Conservation (phyloP, 2,329 filamentous ascomycete species). For the Fusarium sambucinum region DNA sequence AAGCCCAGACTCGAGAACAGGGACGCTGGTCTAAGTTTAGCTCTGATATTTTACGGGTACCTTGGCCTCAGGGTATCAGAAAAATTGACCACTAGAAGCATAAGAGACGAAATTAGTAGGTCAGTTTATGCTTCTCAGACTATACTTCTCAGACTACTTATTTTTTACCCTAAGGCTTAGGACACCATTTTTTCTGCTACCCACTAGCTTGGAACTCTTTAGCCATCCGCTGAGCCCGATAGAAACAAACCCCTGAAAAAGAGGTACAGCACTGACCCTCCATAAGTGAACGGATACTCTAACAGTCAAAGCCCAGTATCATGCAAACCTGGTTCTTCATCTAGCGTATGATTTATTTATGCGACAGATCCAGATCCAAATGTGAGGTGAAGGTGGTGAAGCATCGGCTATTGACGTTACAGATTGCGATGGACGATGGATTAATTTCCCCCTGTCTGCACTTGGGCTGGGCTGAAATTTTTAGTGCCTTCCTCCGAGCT, state of each 20-base stretch:
- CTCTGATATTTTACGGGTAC: conserved; percentile 32
- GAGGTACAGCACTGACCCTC: conserved; percentile 29
- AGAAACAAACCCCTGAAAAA: conserved; percentile 36
- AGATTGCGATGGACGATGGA: conserved; percentile 31
- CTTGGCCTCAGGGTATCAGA: no score
- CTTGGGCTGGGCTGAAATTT: conserved; percentile 30
- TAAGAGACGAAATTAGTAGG: no score
- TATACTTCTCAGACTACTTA: no score
- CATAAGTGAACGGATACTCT: not conserved
- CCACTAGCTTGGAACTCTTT: conserved; percentile 16
- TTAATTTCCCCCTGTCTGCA: conserved; percentile 35
- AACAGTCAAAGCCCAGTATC: conserved; percentile 1
- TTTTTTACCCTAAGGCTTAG: no score
- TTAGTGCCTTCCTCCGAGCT: conserved; percentile 2
- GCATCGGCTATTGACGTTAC: conserved; percentile 13
- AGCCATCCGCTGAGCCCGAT: conserved; percentile 32
- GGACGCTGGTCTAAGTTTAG: conserved; percentile 15
- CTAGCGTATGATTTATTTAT: conserved; percentile 5
- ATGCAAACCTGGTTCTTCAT: not conserved
- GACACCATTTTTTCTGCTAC: no score
- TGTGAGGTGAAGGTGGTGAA: not conserved
- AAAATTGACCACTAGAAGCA: no score
- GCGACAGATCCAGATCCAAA: conserved; percentile 8
- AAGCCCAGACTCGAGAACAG: conserved; percentile 4
- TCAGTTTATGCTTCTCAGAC: no score